phyloP scores from a whole-genome alignment of 2,329 filamentous ascomycete genomes.

The Tolypocladium sp. region DNA sequence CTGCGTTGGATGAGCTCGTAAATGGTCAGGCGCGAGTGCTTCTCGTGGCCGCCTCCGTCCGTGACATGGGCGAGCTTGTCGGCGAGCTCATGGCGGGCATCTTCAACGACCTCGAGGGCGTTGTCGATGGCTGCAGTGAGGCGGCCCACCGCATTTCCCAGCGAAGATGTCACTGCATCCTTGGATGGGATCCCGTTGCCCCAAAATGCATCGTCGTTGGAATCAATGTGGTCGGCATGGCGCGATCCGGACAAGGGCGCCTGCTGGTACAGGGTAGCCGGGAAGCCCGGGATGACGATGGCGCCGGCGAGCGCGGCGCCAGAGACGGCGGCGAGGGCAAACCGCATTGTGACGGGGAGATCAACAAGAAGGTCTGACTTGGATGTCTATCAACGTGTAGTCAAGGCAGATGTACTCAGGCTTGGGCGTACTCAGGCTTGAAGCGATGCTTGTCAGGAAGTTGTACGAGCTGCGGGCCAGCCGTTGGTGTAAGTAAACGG shows the following conservation, averaged over 20 bases:
- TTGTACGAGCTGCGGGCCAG: neutral
- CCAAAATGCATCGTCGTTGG: neutral
- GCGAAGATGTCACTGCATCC: neutral
- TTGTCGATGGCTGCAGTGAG: neutral
- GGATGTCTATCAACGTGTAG: neutral
- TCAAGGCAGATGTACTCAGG: neutral
- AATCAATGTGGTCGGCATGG: neutral
- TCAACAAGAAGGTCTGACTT: too few species aligned
- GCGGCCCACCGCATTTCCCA: neutral
- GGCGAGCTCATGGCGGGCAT: neutral
- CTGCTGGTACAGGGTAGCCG: neutral
- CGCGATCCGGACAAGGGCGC: neutral
- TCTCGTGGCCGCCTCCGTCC: neutral
- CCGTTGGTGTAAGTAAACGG: neutral
- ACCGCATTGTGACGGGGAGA: neutral
- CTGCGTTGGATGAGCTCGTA: conserved; percentile 70
- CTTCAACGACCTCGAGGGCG: conserved; percentile 1
- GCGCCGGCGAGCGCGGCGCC: neutral
- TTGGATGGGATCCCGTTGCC: neutral
- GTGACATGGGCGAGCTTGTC: neutral
- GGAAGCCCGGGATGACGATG: neutral
- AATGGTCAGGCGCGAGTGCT: conserved; percentile 40
- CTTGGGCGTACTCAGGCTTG: neutral
- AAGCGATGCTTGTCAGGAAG: neutral
- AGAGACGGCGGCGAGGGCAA: neutral